Evolutionary conservation across 805 yeast genomes (phyloP).

Genomic region (Saccharomycopsis synnaedendra): DNA sequence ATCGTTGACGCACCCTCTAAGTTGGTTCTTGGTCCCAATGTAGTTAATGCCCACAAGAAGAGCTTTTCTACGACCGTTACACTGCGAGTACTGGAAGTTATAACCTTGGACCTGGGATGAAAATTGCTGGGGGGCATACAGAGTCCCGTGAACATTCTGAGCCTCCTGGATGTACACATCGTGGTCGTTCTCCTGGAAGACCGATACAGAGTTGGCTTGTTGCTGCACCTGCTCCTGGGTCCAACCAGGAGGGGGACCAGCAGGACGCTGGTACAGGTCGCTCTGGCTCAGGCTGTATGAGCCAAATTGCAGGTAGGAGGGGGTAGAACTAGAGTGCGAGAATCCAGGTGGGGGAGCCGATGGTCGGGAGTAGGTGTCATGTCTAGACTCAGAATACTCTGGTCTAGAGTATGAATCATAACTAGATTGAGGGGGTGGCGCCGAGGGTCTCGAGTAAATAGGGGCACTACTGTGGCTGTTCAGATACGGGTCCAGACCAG

Average conservation of each 20-base stretch:
- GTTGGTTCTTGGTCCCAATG: conserved; percentile 39
- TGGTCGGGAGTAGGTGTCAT: conserved; percentile 13
- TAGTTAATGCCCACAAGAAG: conserved; percentile 61
- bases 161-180: conserved; percentile 13
- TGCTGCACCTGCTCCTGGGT: conserved; percentile 12
- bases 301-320: conserved; percentile 5
- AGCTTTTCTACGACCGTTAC: conserved; percentile 56
- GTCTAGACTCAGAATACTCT: too few species aligned
- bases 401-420: too few species aligned
- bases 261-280: conserved; percentile 13
- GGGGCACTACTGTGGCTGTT: not conserved
- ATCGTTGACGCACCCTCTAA: conserved; percentile 66
- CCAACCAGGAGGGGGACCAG: conserved; percentile 17
- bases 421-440: too few species aligned
- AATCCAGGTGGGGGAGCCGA: conserved; percentile 20
- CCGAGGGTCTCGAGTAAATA: too few species aligned
- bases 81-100: conserved; percentile 35
- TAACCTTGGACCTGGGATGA: conserved; percentile 13
- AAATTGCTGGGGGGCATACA: conserved; percentile 16
- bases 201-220: conserved; percentile 14
- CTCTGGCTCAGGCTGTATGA: not conserved
- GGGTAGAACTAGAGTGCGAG: not conserved
- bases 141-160: conserved; percentile 14
- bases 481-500: not conserved
- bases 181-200: conserved; percentile 14